Conservation (phyloP, 2,329 filamentous ascomycete genomes). For the Colletotrichum viniferum region DNA sequence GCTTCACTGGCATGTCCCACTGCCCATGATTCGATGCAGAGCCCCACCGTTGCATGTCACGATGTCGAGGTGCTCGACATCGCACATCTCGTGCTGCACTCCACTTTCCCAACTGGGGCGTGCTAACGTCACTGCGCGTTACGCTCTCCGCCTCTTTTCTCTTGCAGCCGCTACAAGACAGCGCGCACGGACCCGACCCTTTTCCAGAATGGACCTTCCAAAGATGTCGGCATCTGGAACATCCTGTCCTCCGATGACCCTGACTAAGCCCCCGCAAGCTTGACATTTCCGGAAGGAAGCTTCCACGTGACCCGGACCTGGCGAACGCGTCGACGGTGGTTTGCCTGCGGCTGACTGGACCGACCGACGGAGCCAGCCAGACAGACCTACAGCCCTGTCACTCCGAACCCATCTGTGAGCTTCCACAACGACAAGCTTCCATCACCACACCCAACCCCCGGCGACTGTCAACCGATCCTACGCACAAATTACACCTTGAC, state of each 20-base stretch:
- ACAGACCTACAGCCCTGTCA: slow-evolving; percentile 20
- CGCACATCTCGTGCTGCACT: slow-evolving; percentile 2
- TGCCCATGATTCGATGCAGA: background rate
- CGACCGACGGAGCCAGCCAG: slow-evolving; percentile 14
- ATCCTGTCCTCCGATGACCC: background rate
- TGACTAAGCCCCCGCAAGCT: background rate
- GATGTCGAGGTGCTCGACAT: slow-evolving; percentile 1
- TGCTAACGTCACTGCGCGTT: slow-evolving; percentile 17
- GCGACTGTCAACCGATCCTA: slow-evolving; percentile 8
- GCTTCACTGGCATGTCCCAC: background rate
- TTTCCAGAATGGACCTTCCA: background rate
- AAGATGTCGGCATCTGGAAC: background rate
- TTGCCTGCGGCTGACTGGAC: slow-evolving; percentile 23
- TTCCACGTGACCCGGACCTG: background rate
- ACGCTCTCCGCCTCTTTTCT: background rate
- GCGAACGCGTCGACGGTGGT: slow-evolving; percentile 23
- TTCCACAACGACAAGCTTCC: slow-evolving; percentile 22
- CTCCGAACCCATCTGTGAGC: slow-evolving; percentile 17
- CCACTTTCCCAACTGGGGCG: slow-evolving; percentile 7
- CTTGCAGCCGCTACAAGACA: background rate
- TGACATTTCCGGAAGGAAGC: background rate
- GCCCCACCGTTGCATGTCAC: background rate
- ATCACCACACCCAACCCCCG: slow-evolving; percentile 10
- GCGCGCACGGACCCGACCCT: background rate
- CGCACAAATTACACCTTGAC: slow-evolving; percentile 2